A percentile compares a stretch with the other conserved stretches of the same genome.
phyloP scores from a whole-genome alignment of 1,139 yeast species.

The Hanseniaspora uvarum region DNA sequence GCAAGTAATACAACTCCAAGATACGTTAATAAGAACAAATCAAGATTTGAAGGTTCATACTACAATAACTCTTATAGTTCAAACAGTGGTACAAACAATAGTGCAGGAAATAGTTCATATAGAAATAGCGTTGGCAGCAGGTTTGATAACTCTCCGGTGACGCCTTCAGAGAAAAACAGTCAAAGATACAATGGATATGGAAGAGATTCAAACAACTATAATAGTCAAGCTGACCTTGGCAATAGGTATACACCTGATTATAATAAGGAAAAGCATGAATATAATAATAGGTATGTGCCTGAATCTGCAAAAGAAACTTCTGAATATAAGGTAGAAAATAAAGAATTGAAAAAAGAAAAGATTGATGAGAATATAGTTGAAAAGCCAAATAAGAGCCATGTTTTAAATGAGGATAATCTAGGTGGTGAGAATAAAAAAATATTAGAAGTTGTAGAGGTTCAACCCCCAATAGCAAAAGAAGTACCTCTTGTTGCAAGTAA shows the following conservation, averaged over 20 bases:
- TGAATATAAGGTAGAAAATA: background rate
- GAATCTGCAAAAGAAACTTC: background rate
- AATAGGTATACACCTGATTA: background rate
- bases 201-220: background rate
- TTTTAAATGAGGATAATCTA: background rate
- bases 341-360: background rate
- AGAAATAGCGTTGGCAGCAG: constrained; percentile 9
- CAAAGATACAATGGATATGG: constrained; percentile 1
- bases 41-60: constrained; percentile 13
- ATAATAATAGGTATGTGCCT: background rate
- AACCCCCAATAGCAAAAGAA: background rate
- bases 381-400: too few species aligned
- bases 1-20: background rate
- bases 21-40: background rate
- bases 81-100: background rate
- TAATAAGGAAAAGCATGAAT: background rate
- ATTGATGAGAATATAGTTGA: background rate
- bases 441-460: background rate
- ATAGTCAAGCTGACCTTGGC: background rate
- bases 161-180: background rate
- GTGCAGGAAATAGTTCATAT: background rate
- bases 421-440: background rate
- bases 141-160: constrained; percentile 6
- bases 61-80: background rate
- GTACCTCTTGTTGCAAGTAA: background rate